These are phyloP conservation scores for Triangularia setosa DNA, from an alignment of 2,329 filamentous ascomycete genomes.

Conservation along the genomic window DNA sequence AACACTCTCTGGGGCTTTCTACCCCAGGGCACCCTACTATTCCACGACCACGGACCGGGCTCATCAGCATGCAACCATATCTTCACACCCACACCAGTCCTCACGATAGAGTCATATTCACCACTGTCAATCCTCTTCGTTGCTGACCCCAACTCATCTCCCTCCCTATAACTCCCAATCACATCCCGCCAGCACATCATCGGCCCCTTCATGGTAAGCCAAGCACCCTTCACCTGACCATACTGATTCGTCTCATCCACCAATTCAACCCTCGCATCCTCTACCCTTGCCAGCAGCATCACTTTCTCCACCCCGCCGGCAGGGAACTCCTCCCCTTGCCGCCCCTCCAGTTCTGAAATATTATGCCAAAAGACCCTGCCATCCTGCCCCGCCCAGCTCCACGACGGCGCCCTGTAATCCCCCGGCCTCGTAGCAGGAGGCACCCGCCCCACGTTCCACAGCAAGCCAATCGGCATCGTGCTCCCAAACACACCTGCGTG, in stretches of 20 bases:
- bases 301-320: not conserved
- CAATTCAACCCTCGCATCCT: not conserved
- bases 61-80: no score
- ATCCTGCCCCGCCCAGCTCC: not conserved
- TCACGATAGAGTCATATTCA: no score
- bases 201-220: not conserved
- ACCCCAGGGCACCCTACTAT: no score
- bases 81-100: no score
- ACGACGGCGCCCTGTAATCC: not conserved
- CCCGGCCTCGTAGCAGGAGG: not conserved
- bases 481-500: not conserved
- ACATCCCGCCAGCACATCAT: no score
- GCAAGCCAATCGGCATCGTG: not conserved
- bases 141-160: no score
- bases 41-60: no score
- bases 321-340: not conserved
- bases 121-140: no score
- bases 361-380: not conserved
- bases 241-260: not conserved
- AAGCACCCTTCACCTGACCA: not conserved
- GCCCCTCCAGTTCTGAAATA: not conserved
- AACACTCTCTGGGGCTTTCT: no score
- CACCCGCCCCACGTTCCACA: not conserved
- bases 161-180: no score
- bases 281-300: not conserved